phyloP scores from a whole-genome alignment of 257 asterid species.

The Solanum medicagineum region DNA sequence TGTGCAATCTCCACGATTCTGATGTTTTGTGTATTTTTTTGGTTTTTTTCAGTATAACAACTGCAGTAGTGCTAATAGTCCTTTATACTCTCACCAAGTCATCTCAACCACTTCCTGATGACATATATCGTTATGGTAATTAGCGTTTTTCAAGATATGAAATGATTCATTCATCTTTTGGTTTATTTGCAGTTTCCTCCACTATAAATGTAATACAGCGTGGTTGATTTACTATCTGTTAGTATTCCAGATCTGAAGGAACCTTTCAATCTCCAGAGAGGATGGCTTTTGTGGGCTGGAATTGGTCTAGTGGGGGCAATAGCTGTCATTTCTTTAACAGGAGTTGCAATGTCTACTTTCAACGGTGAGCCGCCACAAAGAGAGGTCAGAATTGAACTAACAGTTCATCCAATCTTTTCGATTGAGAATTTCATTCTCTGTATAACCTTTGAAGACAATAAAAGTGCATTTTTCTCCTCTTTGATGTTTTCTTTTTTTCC shows the following conservation, averaged over 20 bases:
- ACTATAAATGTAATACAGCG: not conserved
- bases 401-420: not conserved
- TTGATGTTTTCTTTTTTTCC: not conserved
- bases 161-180: not conserved
- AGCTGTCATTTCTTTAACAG: conserved; percentile 65
- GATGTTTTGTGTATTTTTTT: not conserved
- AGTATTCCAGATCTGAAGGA: conserved; percentile 58
- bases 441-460: not conserved
- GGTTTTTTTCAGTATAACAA: conserved; percentile 47
- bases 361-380: conserved; percentile 69
- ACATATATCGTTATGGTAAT: conserved; percentile 82
- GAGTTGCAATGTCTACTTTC: conserved; percentile 55
- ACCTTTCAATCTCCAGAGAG: conserved; percentile 75
- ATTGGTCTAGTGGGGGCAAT: conserved; percentile 84
- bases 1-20: not conserved
- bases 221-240: not conserved
- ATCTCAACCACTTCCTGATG: conserved; percentile 79
- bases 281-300: conserved; percentile 96
- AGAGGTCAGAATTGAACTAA: conserved; percentile 53
- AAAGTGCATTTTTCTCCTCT: not conserved
- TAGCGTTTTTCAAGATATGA: not conserved
- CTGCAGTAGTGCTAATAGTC: conserved; percentile 72
- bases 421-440: not conserved
- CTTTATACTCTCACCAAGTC: conserved; percentile 80
- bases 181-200: not conserved